Base-by-base conservation (phyloP, 768 basidiomycete genomes). In the Suillus tomentosus region DNA sequence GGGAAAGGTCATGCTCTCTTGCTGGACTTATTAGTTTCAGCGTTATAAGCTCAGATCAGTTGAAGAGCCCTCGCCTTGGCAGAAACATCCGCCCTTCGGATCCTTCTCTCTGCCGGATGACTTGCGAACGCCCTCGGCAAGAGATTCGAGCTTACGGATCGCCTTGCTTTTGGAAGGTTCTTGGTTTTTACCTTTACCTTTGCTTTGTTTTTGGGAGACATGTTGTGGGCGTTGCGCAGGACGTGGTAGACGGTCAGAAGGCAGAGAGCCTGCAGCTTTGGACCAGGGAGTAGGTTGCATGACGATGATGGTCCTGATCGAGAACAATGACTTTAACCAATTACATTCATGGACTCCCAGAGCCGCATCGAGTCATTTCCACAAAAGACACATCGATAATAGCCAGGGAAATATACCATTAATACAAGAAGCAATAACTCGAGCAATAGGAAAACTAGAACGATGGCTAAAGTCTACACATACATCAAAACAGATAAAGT, bases 31-130 rank as follows among this genome's bases (percentile, higher is more conserved):
- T 31, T n/a, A 42, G 47, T 62, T 39, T 50, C 56, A 48, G 45
- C 54, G 37, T 7, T 15, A 11, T 14, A 22, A 42, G 39, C 62
- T 40, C 36, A 55, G 10, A 56, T 36, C 19, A 43, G 24, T 53
- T 10, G 8, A 17, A 60, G 37, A 22, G 0, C 68, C 62, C 76
- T 39, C 60, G 86, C 89, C 87, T 77, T 85, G 84, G 68, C 89
- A 91, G 69, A 88, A 91, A 69, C 89, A 91, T 0, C 89, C 88
- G 5, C 86, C 85, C 47, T 82, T 84, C 0, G 86, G 82, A 73
- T 90, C 88, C 62, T 75, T 83, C 47, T 75, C 71, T 0, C 61
- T 72, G 0, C 76, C 77, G n/a, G 72, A 72, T 3, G 77, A 70
- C 15, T 70, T 72, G 17, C 70, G 71, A 27, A 86, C 72, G 5